A percentile compares a stretch with the other conserved stretches of the same genome.
These are phyloP conservation scores for Entomophthora muscae DNA, from an alignment of 371 early-diverging fungal genomes.

Conservation along the genomic window DNA sequence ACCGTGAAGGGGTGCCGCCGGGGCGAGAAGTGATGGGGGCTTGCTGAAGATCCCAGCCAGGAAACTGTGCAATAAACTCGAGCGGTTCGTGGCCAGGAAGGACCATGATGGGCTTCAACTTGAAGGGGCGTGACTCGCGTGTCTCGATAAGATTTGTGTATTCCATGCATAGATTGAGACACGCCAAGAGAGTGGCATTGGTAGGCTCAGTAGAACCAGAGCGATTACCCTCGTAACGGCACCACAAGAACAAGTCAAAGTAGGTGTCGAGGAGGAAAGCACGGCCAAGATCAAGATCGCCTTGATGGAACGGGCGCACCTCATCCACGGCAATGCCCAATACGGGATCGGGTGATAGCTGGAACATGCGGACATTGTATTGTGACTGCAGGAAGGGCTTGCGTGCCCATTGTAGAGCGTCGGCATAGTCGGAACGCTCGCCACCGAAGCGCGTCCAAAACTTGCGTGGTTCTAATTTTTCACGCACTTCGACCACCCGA, in stretches of 20 bases:
- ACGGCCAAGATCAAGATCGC: not conserved
- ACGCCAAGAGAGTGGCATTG: not conserved
- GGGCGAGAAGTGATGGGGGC: not conserved
- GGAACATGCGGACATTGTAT: slow-evolving; percentile 5
- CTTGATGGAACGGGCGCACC: slow-evolving; percentile 3
- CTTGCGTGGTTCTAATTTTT: slow-evolving; percentile 8
- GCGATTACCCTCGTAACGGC: not conserved
- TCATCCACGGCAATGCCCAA: not conserved
- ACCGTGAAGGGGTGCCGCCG: not conserved
- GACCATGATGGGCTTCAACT: slow-evolving; percentile 8
- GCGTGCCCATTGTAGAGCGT: slow-evolving; percentile 10
- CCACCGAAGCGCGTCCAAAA: slow-evolving; percentile 1
- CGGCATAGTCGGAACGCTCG: slow-evolving; percentile 3
- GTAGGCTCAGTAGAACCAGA: not conserved
- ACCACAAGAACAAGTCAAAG: slow-evolving; percentile 8
- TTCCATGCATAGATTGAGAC: slow-evolving; percentile 5
- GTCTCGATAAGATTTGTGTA: slow-evolving; percentile 1
- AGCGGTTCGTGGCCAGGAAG: slow-evolving; percentile 6
- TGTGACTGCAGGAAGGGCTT: slow-evolving; percentile 6
- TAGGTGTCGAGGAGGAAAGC: slow-evolving; percentile 5
- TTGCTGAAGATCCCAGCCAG: not conserved
- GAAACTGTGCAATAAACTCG: slow-evolving; percentile 9
- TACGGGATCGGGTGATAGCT: not conserved
- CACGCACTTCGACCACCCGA: slow-evolving; percentile 2
- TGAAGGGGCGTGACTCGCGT: not conserved